Base-by-base conservation (phyloP, 169 alveolate species). In the Cytauxzoon felis region DNA sequence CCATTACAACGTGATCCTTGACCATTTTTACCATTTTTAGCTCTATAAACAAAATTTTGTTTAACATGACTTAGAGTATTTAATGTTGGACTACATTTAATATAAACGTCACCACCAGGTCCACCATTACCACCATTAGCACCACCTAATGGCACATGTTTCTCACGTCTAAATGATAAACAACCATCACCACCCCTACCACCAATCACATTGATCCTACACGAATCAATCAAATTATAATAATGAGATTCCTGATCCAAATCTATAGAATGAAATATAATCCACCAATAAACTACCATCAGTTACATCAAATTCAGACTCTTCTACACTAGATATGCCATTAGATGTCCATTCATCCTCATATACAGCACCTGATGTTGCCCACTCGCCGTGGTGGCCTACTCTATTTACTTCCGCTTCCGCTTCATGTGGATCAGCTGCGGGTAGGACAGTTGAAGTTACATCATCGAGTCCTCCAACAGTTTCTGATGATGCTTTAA, bases 51-150 rank as follows among this genome's bases (percentile, higher is more conserved):
- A 16, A 89, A 84, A 36, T 81, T 62, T 32, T 80, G 47, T 18
- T 80, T 79, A 33, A 94, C 41, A 36, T 70, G 75, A 43, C 80
- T 82, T 24, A 90, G 87, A 65, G 85, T 88, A 34, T 69, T 73
- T 16, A 89, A 54, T 32, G 50, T 51, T 23, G 70, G 79, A 34
- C 86, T 78, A 9, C 95, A 89, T 50, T 68, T 58, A 27, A 93
- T 65, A 47, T 70, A 81, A 3, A 94, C 92, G 58, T 86, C 83
- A 3, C 98, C 98, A 27, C 98, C 98, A 30, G 80, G 81, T 13
- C 98, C 98, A 16, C 98, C 98, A 68, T 81, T 80, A 0, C 98
- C 98, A 21, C 98, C 98, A 53, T 91, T 91, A 16, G 97, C 95
- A 11, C 93, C 93, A 33, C 91, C 92, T 13, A 88, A 53, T 16